Conservation (phyloP, 2,329 filamentous ascomycete species). For the Penicillium polonicum region DNA sequence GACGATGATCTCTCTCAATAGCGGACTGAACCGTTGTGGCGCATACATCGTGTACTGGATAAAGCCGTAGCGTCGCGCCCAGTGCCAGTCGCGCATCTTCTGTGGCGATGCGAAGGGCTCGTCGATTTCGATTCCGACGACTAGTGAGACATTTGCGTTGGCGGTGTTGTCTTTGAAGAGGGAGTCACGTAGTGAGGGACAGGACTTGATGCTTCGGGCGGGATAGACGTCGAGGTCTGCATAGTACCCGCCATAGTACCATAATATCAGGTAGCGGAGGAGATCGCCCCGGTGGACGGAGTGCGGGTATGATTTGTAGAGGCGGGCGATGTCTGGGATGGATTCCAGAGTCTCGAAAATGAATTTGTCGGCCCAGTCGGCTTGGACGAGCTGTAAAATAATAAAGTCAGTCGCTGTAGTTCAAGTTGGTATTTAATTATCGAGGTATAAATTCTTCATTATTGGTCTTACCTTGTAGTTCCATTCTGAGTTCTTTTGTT, state of each 20-base stretch:
- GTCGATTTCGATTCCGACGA: slow-evolving; percentile 39
- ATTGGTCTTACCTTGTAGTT: slow-evolving; percentile 24
- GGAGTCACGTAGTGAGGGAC: slow-evolving; percentile 25
- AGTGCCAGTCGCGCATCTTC: slow-evolving; percentile 37
- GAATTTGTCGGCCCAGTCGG: slow-evolving; percentile 29
- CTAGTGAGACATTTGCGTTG: slow-evolving; percentile 30
- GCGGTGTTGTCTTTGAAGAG: slow-evolving; percentile 10
- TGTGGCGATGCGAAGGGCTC: slow-evolving; percentile 34
- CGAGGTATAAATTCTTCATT: neutral
- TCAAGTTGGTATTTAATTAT: neutral
- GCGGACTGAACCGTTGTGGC: slow-evolving; percentile 35
- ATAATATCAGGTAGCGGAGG: slow-evolving; percentile 38
- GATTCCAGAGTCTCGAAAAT: slow-evolving; percentile 24
- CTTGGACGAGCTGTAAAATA: slow-evolving; percentile 26
- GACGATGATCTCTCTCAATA: slow-evolving; percentile 33
- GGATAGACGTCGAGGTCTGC: slow-evolving; percentile 37
- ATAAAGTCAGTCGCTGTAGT: neutral
- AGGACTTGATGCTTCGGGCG: slow-evolving; percentile 27
- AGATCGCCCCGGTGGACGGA: slow-evolving; percentile 53
- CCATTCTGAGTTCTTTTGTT: slow-evolving; percentile 31
- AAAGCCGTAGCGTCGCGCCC: slow-evolving; percentile 36
- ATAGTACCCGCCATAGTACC: slow-evolving; percentile 40
- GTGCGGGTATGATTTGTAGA: slow-evolving; percentile 42
- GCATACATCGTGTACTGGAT: slow-evolving; percentile 38
- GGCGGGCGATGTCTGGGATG: slow-evolving; percentile 27